These are phyloP conservation scores for Phaeosphaeria sp. DNA, from an alignment of 2,329 filamentous ascomycete species.

Conservation along the genomic window DNA sequence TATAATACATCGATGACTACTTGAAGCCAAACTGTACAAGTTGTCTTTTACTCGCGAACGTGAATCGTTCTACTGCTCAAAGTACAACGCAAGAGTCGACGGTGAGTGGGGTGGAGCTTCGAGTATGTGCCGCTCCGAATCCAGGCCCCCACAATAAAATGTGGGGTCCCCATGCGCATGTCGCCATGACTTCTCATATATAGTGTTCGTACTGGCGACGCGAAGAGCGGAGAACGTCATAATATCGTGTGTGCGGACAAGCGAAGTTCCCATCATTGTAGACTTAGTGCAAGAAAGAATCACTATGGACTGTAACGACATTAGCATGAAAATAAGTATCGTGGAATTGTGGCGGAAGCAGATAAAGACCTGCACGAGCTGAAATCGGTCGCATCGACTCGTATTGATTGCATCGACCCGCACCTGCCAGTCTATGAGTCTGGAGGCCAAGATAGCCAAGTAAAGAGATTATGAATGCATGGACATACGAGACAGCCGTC, in stretches of 20 bases:
- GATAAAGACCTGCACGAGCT: neutral
- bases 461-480: neutral
- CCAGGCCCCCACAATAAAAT: slow-evolving; percentile 2
- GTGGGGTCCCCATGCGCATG: slow-evolving; percentile 3
- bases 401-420: neutral
- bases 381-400: neutral
- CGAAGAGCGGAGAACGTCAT: neutral
- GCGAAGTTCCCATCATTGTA: neutral
- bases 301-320: neutral
- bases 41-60: no score
- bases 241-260: neutral
- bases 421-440: neutral
- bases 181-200: slow-evolving; percentile 1
- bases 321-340: neutral
- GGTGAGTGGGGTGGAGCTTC: neutral
- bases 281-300: neutral
- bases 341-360: neutral
- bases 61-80: neutral
- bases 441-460: neutral
- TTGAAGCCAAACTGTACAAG: neutral
- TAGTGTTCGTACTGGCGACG: neutral
- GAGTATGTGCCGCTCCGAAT: slow-evolving; percentile 2
- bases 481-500: neutral
- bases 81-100: neutral
- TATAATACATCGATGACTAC: neutral